Percentiles rank a stretch among this genome's conserved stretches.
phyloP scores from a whole-genome alignment of 352 stramenopile genomes.

The Globisporangium sylvaticum region DNA sequence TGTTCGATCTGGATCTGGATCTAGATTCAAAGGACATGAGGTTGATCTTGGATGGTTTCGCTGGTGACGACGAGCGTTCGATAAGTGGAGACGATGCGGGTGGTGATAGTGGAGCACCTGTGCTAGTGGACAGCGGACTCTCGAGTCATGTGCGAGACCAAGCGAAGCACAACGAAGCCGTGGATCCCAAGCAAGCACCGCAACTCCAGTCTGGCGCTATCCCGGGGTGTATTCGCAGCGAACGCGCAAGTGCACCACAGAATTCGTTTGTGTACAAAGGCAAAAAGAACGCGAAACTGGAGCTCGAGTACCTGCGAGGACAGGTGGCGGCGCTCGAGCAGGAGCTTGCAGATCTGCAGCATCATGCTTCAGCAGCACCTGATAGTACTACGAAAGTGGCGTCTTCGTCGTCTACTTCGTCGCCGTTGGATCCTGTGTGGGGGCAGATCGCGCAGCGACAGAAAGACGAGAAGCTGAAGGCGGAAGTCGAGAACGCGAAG shows the following conservation, averaged over 20 bases:
- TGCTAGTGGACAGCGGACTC: neutral
- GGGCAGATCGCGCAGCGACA: neutral
- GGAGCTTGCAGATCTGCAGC: neutral
- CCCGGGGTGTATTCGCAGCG: no score
- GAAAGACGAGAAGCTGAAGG: neutral
- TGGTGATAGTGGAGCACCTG: neutral
- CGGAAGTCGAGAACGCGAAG: neutral
- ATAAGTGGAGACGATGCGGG: neutral
- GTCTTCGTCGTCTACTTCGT: neutral
- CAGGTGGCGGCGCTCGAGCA: conserved; percentile 1
- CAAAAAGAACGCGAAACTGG: neutral
- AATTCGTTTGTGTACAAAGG: neutral
- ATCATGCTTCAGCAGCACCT: neutral
- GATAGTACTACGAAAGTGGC: neutral
- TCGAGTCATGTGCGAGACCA: neutral
- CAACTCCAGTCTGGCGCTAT: neutral
- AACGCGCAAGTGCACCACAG: no score
- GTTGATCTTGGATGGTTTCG: neutral
- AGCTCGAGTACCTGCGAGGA: neutral
- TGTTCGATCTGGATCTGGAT: neutral
- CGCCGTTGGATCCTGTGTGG: neutral
- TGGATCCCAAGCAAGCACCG: no score
- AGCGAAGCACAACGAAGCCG: no score
- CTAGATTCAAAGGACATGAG: neutral
- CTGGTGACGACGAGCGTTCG: neutral